These are phyloP conservation scores for Lonicera japonica DNA, from an alignment of 129 eudicot species.

Conservation along the genomic window DNA sequence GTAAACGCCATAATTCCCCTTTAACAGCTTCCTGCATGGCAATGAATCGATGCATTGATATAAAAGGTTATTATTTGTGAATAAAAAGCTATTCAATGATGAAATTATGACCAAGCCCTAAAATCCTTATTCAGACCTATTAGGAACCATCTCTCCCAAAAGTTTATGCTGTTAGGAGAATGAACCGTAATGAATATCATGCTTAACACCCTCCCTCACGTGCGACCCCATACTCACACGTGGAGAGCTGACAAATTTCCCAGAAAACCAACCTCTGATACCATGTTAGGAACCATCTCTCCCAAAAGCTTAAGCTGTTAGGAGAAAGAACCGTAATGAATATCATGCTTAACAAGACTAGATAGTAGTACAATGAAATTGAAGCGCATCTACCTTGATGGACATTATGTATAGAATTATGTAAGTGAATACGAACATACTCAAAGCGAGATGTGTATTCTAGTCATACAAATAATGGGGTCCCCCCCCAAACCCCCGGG, in stretches of 20 bases:
- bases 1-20: conserved; percentile 88
- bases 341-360: too few relatives aligned
- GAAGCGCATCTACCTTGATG: neutral
- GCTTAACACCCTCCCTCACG: too few relatives aligned
- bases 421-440: neutral
- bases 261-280: too few relatives aligned
- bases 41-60: neutral
- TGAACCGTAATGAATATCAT: too few relatives aligned
- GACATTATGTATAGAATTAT: neutral
- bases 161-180: too few relatives aligned
- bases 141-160: too few relatives aligned
- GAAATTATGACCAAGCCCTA: neutral
- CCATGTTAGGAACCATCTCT: too few relatives aligned
- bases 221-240: too few relatives aligned
- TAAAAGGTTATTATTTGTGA: neutral
- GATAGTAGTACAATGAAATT: neutral
- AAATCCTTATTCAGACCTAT: neutral
- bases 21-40: conserved; percentile 70
- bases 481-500: too few relatives aligned
- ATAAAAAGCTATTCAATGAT: neutral
- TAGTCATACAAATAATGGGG: neutral
- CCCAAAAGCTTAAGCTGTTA: too few relatives aligned
- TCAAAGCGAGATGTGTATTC: neutral
- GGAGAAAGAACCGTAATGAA: too few relatives aligned
- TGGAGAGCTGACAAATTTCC: too few relatives aligned